Evolutionary conservation across 768 basidiomycete genomes (phyloP).

Genomic region (Termitomyces eurrhizus): DNA sequence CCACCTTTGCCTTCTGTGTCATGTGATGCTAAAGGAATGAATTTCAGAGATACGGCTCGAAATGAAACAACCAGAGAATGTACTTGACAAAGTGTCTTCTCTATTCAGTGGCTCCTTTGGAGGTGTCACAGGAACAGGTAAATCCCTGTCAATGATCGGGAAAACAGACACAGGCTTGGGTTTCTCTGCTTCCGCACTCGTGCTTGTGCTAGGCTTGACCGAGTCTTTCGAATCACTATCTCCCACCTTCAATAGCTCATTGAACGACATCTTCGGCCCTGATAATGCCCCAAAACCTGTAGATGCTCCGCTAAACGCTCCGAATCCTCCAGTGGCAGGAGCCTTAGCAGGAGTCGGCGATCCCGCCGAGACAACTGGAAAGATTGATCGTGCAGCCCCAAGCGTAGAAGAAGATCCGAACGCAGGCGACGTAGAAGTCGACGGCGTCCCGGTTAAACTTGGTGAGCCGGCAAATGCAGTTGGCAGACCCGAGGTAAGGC

Average conservation of each 20-base stretch:
- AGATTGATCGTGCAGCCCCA: constrained; percentile 28
- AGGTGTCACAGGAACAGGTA: constrained; percentile 1
- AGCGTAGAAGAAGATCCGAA: constrained; percentile 38
- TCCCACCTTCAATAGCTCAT: constrained; percentile 50
- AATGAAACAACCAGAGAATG: not conserved
- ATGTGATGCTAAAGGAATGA: not conserved
- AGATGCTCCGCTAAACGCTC: constrained; percentile 43
- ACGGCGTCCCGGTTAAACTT: constrained; percentile 16
- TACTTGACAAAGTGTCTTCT: constrained; percentile 1
- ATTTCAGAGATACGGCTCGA: not conserved
- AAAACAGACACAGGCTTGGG: constrained; percentile 12
- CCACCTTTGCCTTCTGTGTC: constrained; percentile 9
- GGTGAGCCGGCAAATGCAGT: constrained; percentile 13
- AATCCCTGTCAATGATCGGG: not conserved
- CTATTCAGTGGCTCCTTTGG: not conserved
- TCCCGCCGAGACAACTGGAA: constrained; percentile 21
- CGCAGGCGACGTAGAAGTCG: constrained; percentile 24
- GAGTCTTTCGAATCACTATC: constrained; percentile 25
- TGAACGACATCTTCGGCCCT: constrained; percentile 49
- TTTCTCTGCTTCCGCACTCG: constrained; percentile 4
- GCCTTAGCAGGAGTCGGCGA: constrained; percentile 24
- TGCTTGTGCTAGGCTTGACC: constrained; percentile 12
- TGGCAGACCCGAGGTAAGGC: constrained; percentile 34
- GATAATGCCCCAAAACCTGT: constrained; percentile 40
- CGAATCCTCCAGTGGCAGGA: constrained; percentile 40